Conservation (phyloP, 306 rosid genomes). For the Quercus dentata region DNA sequence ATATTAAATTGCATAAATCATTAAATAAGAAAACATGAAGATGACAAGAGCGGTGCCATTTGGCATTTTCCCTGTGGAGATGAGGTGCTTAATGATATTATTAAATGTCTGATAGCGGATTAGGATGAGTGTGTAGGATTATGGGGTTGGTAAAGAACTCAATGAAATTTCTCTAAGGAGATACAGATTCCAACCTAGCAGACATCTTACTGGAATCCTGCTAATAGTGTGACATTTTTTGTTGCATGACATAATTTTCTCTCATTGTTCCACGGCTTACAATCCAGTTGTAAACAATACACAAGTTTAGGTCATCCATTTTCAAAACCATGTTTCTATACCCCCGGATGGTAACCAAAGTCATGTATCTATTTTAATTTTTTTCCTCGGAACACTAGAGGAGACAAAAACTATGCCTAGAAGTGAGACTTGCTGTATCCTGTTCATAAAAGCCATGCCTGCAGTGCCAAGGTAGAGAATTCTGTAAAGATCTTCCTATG, state of each 20-base stretch:
- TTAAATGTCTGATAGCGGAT: neutral
- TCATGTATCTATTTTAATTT: too few species aligned
- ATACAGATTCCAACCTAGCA: neutral
- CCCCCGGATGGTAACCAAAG: too few species aligned
- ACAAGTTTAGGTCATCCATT: neutral
- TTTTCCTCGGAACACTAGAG: too few species aligned
- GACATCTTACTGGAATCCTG: constrained; percentile 21
- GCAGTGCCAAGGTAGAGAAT: too few species aligned
- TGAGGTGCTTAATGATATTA: constrained; percentile 3
- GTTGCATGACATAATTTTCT: neutral
- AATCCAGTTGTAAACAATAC: neutral
- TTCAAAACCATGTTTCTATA: neutral
- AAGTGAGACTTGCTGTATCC: too few species aligned
- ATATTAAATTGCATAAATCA: too few species aligned
- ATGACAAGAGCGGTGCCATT: constrained; percentile 17
- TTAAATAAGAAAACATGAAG: neutral
- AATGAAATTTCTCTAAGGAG: neutral
- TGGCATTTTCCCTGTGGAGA: neutral
- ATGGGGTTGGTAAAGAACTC: neutral
- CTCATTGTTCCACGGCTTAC: neutral
- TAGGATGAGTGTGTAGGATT: neutral
- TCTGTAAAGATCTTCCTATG: too few species aligned
- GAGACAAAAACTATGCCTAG: too few species aligned
- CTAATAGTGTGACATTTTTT: neutral
- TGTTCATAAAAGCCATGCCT: too few species aligned